A percentile compares a stretch with the other conserved stretches of the same genome.
Conservation (phyloP, 768 basidiomycete genomes). For the Tulasnella sp. region DNA sequence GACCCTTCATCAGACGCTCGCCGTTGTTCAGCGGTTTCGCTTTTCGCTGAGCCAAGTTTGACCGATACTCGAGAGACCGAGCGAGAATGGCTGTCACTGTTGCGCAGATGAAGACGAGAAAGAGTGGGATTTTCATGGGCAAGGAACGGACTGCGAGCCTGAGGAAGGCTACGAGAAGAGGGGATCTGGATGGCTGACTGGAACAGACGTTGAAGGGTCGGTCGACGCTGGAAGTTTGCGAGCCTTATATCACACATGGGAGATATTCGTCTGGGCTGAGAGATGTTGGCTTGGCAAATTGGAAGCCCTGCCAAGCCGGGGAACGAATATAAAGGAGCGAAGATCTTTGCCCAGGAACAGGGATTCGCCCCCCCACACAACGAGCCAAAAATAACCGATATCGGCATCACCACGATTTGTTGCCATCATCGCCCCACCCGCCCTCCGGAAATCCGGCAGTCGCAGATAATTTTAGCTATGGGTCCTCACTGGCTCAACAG, state of each 20-base stretch:
- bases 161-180: neutral
- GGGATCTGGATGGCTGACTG: neutral
- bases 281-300: neutral
- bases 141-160: neutral
- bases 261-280: neutral
- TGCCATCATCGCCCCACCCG: too few species aligned
- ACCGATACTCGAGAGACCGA: neutral
- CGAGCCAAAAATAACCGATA: too few species aligned
- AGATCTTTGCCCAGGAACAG: too few species aligned
- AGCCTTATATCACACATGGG: neutral
- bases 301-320: neutral
- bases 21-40: neutral
- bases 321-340: too few species aligned
- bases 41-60: neutral
- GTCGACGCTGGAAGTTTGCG: neutral
- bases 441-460: too few species aligned
- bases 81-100: neutral
- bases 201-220: neutral
- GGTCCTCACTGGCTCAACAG: neutral
- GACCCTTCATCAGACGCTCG: neutral
- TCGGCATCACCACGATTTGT: too few species aligned
- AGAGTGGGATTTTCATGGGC: neutral
- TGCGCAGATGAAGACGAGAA: neutral
- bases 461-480: too few species aligned
- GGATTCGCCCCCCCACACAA: too few species aligned